Evolutionary conservation across 2,329 filamentous ascomycete genomes (phyloP).

Genomic region (Ophiocordyceps sinensis): DNA sequence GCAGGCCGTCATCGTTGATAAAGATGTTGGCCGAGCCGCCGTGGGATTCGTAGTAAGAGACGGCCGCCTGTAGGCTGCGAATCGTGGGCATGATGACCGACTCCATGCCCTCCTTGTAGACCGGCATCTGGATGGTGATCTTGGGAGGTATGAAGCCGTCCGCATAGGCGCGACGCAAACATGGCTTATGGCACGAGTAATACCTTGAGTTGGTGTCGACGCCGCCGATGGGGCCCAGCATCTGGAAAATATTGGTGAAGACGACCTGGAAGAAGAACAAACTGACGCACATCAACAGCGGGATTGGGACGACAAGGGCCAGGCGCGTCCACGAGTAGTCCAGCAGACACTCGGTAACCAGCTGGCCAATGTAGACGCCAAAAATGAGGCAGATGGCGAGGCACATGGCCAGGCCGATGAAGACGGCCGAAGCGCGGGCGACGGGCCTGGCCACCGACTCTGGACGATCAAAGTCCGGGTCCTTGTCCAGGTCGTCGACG

Average conservation of each 20-base stretch:
- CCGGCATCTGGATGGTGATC: slow-evolving; percentile 18
- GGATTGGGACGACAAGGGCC: slow-evolving; percentile 18
- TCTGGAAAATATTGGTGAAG: slow-evolving; percentile 24
- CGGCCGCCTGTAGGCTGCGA: slow-evolving; percentile 31
- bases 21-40: slow-evolving; percentile 36
- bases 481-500: slow-evolving; percentile 10
- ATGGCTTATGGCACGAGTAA: slow-evolving; percentile 25
- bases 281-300: slow-evolving; percentile 19
- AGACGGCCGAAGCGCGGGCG: slow-evolving; percentile 19
- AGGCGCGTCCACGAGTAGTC: slow-evolving; percentile 23
- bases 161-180: slow-evolving; percentile 16
- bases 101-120: slow-evolving; percentile 26
- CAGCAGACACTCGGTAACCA: slow-evolving; percentile 22
- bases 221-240: slow-evolving; percentile 32
- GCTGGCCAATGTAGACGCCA: slow-evolving; percentile 20
- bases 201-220: slow-evolving; percentile 27
- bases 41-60: slow-evolving; percentile 33
- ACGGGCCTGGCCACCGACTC: slow-evolving; percentile 28
- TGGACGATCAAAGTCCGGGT: slow-evolving; percentile 9
- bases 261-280: slow-evolving; percentile 30
- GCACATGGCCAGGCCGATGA: slow-evolving; percentile 22
- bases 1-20: slow-evolving; percentile 49
- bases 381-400: slow-evolving; percentile 22
- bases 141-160: slow-evolving; percentile 21
- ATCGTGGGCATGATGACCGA: slow-evolving; percentile 34